Evolutionary conservation across 345 rosid genomes (phyloP), one percentile per base, ranked within the genome.

Genomic region (Hevea brasiliensis): DNA sequence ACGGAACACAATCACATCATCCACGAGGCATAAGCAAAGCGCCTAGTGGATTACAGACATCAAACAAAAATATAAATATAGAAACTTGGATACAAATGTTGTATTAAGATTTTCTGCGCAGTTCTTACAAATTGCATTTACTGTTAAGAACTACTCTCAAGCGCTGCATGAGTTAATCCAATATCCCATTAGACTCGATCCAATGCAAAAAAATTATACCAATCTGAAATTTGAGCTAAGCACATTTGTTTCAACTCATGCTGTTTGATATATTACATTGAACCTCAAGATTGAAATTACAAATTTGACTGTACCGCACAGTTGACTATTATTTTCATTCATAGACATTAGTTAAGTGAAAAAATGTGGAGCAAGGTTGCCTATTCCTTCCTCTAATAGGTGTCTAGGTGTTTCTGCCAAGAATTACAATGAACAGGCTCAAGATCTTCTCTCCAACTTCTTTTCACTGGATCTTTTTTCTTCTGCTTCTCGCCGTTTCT

Each of bases 401-500:
- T 18, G 41, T 9, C 8, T 23, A n/a, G n/a, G 0, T 59, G 24
- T 8, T 56, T 7, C 50, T 9, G 58, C 26, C 32, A 37, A 21
- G 40, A 21, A 9, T 18, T 18, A 7, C 9, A 24, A 15, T 64
- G 58, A 42, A 8, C 24, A n/a, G 12, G 63, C 67, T 92, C 87
- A 92, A 40, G 91, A 88, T 84, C 92, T 85, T 81, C 89, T 86
- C 57, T 92, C 94, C 77, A 83, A 61, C 89, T 80, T 95, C 81
- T 81, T 85, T 73, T 92, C 98, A 29, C 84, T 80, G 21, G 92
- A 88, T 85, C 84, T 89, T 78, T 76, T 87, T 81, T 88, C 97
- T 80, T 90, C 98, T 35, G 85, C 88, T 74, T 90, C 98, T 71
- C 96, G 86, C 77, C 92, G 87, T 75, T 89, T 87, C 81, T 94